Percentiles rank a stretch among this genome's conserved stretches.
Evolutionary conservation across 2,329 filamentous ascomycete species (phyloP).

Genomic region (Seiridium unicorne): DNA sequence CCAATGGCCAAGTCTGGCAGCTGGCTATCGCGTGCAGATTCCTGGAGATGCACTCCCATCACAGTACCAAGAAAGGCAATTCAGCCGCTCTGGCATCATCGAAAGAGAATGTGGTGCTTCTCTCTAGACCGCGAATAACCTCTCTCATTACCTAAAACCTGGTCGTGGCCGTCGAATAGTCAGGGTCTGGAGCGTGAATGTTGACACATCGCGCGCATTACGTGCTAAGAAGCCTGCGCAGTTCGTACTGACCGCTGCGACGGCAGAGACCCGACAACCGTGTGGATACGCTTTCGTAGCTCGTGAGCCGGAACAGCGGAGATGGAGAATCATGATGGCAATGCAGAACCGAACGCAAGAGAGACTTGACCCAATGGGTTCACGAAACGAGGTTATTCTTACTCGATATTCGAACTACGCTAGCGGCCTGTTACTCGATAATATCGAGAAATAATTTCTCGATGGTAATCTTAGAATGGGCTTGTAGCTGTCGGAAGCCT

Average conservation of each 20-base stretch:
- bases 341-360: not conserved
- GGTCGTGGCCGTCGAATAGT: not conserved
- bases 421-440: conserved; percentile 21
- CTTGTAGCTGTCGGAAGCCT: not conserved
- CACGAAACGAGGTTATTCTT: conserved; percentile 21
- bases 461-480: conserved; percentile 15
- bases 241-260: not conserved
- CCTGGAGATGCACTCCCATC: not conserved
- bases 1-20: not conserved
- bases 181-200: not conserved
- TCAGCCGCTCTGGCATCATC: not conserved
- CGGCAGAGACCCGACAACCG: not conserved
- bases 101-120: not conserved
- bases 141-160: not conserved
- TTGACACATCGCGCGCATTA: not conserved
- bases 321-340: not conserved
- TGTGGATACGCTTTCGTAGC: not conserved
- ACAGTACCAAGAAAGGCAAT: not conserved
- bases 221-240: not conserved
- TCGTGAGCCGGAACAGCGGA: not conserved
- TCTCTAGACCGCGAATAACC: not conserved
- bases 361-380: conserved; percentile 15
- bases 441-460: conserved; percentile 24
- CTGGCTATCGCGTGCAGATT: not conserved
- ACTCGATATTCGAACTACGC: conserved; percentile 12